Percentiles rank a stretch among this genome's conserved stretches.
These are phyloP conservation scores for Pichia sp. DNA, from an alignment of 1,139 yeast genomes.

Conservation along the genomic window DNA sequence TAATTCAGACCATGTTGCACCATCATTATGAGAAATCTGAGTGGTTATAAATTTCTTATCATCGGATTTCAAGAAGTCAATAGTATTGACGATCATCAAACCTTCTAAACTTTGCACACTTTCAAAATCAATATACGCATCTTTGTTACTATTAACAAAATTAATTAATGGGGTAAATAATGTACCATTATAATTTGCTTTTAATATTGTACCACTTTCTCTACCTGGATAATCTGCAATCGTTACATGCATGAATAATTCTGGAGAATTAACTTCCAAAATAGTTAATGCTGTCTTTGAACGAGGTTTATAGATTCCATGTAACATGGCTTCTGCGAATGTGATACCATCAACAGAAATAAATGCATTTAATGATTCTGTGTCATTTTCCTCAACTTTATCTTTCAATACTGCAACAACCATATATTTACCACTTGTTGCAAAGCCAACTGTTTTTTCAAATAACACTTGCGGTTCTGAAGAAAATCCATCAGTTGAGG, in stretches of 20 bases:
- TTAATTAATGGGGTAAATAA: slow-evolving; percentile 69
- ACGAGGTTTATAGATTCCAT: slow-evolving; percentile 46
- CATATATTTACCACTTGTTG: slow-evolving; percentile 58
- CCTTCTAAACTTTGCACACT: slow-evolving; percentile 86
- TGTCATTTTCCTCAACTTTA: slow-evolving; percentile 18
- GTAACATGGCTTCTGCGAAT: slow-evolving; percentile 80
- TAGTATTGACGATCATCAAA: slow-evolving; percentile 58
- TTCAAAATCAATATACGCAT: slow-evolving; percentile 87
- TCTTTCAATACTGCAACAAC: slow-evolving; percentile 56
- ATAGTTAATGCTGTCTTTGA: slow-evolving; percentile 79
- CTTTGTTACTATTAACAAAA: slow-evolving; percentile 65
- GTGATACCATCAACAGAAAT: slow-evolving; percentile 77
- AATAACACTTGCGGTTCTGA: slow-evolving; percentile 35
- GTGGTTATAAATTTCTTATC: slow-evolving; percentile 30
- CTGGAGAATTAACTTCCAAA: slow-evolving; percentile 65
- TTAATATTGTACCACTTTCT: slow-evolving; percentile 78
- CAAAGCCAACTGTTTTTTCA: slow-evolving; percentile 57
- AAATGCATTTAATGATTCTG: slow-evolving; percentile 49
- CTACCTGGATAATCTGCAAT: slow-evolving; percentile 43
- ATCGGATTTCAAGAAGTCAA: slow-evolving; percentile 9
- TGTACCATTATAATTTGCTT: slow-evolving; percentile 93
- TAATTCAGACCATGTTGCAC: slow-evolving; percentile 75
- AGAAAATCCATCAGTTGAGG: slow-evolving; percentile 50
- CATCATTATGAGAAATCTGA: slow-evolving; percentile 82
- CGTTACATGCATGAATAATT: slow-evolving; percentile 80